Evolutionary conservation across 108 stramenopile species (phyloP).

Genomic region (Nannochloropsis oceanica): DNA sequence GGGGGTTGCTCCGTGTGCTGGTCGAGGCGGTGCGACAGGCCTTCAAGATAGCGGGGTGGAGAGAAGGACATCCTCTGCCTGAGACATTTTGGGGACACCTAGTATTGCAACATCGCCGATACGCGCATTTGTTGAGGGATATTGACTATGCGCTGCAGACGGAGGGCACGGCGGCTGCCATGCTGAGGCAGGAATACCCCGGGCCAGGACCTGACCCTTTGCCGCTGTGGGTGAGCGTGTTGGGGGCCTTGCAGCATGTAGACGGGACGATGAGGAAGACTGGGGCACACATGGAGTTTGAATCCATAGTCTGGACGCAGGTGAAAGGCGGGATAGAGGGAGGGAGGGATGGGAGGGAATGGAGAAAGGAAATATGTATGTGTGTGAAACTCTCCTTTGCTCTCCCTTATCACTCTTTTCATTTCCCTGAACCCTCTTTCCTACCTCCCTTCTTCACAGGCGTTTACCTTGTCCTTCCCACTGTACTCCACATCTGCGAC

Average conservation of each 20-base stretch:
- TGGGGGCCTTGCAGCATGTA: not conserved
- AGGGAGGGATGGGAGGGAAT: too few relatives aligned
- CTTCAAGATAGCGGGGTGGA: not conserved
- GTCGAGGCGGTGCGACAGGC: not conserved
- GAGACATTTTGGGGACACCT: not conserved
- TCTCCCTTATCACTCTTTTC: too few relatives aligned
- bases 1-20: not conserved
- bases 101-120: not conserved
- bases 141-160: not conserved
- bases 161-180: not conserved
- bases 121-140: not conserved
- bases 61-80: not conserved
- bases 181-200: not conserved
- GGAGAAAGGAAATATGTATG: too few relatives aligned
- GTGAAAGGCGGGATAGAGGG: too few relatives aligned
- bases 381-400: too few relatives aligned
- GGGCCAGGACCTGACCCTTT: not conserved
- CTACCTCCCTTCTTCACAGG: not conserved
- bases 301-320: not conserved
- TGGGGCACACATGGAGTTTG: not conserved
- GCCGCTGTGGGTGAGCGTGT: not conserved
- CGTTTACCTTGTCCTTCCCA: not conserved
- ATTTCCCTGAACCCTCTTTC: too few relatives aligned
- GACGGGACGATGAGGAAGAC: not conserved
- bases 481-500: not conserved